Evolutionary conservation across 139 green algal species (phyloP).

Genomic region (Yamagishiella unicocca): DNA sequence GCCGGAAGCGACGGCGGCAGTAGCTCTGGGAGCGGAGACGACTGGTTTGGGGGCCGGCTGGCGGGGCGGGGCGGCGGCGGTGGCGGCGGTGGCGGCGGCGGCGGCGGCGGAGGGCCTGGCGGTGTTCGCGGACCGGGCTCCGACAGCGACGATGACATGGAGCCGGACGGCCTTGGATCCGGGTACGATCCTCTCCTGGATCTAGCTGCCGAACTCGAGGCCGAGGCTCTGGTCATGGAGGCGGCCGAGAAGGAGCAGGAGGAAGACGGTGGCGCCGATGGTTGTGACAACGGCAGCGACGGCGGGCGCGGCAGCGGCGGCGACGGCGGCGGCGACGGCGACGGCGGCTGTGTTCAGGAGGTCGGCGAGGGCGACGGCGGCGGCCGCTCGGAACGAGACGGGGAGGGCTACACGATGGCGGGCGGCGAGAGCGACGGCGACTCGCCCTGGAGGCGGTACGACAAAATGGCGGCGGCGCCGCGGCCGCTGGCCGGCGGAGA

Average conservation of each 20-base stretch:
- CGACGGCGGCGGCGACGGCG: too few species aligned
- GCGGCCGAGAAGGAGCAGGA: background rate
- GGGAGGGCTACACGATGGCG: too few species aligned
- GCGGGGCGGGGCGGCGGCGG: too few species aligned
- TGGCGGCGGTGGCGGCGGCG: background rate
- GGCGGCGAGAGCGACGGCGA: background rate
- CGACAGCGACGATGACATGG: background rate
- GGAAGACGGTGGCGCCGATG: background rate
- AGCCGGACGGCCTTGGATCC: background rate
- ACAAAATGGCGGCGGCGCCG: background rate
- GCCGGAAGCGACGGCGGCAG: background rate
- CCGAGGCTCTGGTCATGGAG: background rate
- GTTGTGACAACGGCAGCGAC: background rate
- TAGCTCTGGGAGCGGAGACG: too few species aligned
- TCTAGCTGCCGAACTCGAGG: slow-evolving; percentile 25
- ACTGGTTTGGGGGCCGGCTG: too few species aligned
- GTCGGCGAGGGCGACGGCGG: background rate
- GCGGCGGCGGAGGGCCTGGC: too few species aligned
- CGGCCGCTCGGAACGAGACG: background rate
- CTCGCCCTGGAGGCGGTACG: background rate
- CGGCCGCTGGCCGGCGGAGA: too few species aligned
- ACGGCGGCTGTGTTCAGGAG: background rate
- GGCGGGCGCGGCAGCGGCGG: background rate
- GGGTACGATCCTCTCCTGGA: slow-evolving; percentile 32
- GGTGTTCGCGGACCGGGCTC: too few species aligned